These are phyloP conservation scores for Rhizopogon rudus DNA, from an alignment of 768 basidiomycete genomes.

Conservation along the genomic window DNA sequence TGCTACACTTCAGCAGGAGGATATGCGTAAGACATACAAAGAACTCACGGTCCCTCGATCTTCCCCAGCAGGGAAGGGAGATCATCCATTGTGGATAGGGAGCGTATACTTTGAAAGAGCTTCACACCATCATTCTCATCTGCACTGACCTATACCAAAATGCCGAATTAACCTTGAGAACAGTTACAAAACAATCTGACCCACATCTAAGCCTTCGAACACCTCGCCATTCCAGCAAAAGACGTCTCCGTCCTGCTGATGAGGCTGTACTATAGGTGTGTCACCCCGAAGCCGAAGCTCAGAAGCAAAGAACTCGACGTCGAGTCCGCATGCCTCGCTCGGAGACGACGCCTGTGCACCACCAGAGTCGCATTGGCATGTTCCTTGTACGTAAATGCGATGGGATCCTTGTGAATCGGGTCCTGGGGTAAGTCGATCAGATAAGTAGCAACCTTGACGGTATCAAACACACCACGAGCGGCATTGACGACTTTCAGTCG, in stretches of 20 bases:
- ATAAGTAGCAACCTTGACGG: not conserved
- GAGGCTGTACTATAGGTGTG: slow-evolving; percentile 60
- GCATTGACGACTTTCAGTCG: slow-evolving; percentile 47
- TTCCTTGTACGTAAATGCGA: slow-evolving; percentile 11
- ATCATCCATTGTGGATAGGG: slow-evolving; percentile 25
- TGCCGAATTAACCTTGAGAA: slow-evolving; percentile 5
- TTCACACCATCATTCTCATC: slow-evolving; percentile 73
- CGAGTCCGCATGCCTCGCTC: slow-evolving; percentile 7
- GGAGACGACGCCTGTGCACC: not conserved
- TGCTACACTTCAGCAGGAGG: slow-evolving; percentile 1
- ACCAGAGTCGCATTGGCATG: not conserved
- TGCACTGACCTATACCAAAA: slow-evolving; percentile 38
- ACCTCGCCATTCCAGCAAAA: slow-evolving; percentile 92
- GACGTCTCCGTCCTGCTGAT: slow-evolving; percentile 48
- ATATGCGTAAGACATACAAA: not conserved
- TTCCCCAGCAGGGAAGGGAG: slow-evolving; percentile 47
- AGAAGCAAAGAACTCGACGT: slow-evolving; percentile 63
- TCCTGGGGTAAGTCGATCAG: slow-evolving; percentile 33
- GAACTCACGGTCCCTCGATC: slow-evolving; percentile 79
- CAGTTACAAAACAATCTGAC: slow-evolving; percentile 9
- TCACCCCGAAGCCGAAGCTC: slow-evolving; percentile 71
- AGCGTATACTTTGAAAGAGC: slow-evolving; percentile 32
- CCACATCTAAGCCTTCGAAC: slow-evolving; percentile 76
- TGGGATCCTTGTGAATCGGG: slow-evolving; percentile 54
- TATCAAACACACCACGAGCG: slow-evolving; percentile 44